Evolutionary conservation across 2,329 filamentous ascomycete genomes (phyloP), one percentile per base, ranked within the genome.

Genomic region (Phoma sp.): DNA sequence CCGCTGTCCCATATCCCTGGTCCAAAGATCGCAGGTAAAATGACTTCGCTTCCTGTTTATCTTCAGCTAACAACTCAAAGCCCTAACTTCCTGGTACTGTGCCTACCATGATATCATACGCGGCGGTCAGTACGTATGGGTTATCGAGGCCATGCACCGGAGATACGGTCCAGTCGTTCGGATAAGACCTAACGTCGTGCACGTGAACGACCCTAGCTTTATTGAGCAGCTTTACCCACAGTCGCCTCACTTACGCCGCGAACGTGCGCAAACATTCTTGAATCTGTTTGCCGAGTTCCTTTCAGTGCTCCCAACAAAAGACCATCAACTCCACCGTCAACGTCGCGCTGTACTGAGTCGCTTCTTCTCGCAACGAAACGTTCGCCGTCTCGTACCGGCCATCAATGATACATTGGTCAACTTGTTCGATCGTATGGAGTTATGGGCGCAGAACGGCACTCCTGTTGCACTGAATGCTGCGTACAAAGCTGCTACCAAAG

Each of bases 21-120:
- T 6, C 54, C 54, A 7, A 62, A 51, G 29, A 36, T 62, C n/a
- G 54, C 64, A 10, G 66, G 48, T 51, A 44, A 15, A 24, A 2
- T 3, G 17, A 17, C 24, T 17, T 25, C 2, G 15, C 22, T 19
- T 6, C 22, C 6, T 4, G 2, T 5, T 12, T 13, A n/a, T 1
- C 22, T 10, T 4, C n/a, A 22, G 22, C 39, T 51, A n/a, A n/a
- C n/a, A n/a, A n/a, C n/a, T 15, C 44, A 9, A 7, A 45, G 49
- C 64, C 3, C 41, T 62, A 2, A 67, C 65, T 1, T 55, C 51
- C 8, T 54, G 60, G 41, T 64, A 63, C 19, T 63, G 67, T 17
- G 58, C 63, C 17, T 70, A 68, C 53, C 64, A 66, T 56, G 68
- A 72, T 46, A 47, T 63, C 19, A 22, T 68, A 7, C 27, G 37